phyloP scores from a whole-genome alignment of 371 early-diverging fungal species.

The Mucor ambiguus region DNA sequence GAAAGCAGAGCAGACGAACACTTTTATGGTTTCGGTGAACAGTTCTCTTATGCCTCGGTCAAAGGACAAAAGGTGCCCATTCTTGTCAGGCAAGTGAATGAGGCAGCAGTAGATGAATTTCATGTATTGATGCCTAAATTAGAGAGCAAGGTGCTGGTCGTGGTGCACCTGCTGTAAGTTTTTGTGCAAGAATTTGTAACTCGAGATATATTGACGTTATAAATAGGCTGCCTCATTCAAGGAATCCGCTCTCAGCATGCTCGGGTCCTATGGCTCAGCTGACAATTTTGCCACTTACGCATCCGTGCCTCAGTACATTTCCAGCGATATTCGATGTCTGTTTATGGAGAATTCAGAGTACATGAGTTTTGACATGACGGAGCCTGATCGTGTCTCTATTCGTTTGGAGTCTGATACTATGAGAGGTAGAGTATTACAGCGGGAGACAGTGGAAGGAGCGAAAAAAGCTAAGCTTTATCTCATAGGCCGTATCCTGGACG shows the following conservation, averaged over 20 bases:
- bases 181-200: background rate
- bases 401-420: constrained; percentile 37
- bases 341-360: constrained; percentile 57
- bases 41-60: constrained; percentile 35
- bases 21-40: constrained; percentile 58
- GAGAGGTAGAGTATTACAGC: constrained; percentile 15
- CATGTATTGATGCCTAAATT: background rate
- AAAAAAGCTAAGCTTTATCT: no score
- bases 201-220: background rate
- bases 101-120: background rate
- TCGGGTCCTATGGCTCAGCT: constrained; percentile 25
- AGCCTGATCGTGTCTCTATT: constrained; percentile 41
- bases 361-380: constrained; percentile 50
- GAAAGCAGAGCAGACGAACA: constrained; percentile 40
- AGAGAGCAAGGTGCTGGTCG: constrained; percentile 48
- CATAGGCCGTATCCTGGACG: constrained; percentile 47
- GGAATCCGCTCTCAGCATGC: constrained; percentile 36
- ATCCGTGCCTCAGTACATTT: constrained; percentile 55
- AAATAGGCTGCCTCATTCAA: constrained; percentile 29
- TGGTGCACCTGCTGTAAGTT: constrained; percentile 35
- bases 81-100: constrained; percentile 26
- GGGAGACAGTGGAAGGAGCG: background rate
- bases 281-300: constrained; percentile 46
- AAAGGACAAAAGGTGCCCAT: constrained; percentile 57
- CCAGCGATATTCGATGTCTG: constrained; percentile 45